phyloP scores from a whole-genome alignment of 1,284 basidiomycete genomes.

The Microbotryum saponariae region DNA sequence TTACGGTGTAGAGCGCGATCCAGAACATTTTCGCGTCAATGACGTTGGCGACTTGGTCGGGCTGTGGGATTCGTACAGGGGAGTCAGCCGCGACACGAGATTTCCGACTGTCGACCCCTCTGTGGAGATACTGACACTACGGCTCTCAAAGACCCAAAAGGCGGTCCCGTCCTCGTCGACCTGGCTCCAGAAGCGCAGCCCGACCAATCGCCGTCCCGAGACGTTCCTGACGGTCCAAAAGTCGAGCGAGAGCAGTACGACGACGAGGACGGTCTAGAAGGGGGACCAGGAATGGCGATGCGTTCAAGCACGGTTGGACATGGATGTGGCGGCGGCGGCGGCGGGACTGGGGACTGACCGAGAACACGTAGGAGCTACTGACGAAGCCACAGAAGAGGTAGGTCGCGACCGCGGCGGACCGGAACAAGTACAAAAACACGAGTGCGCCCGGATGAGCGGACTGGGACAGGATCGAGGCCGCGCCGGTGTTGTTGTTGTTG shows the following conservation, averaged over 20 bases:
- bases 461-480: background rate
- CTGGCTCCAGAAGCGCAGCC: conserved; percentile 92
- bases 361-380: conserved; percentile 79
- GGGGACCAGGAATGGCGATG: conserved; percentile 63
- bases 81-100: background rate
- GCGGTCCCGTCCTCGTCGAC: conserved; percentile 93
- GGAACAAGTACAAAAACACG: conserved; percentile 76
- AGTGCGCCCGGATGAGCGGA: conserved; percentile 63
- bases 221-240: conserved; percentile 98
- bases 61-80: conserved; percentile 47
- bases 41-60: conserved; percentile 78
- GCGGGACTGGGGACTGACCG: conserved; percentile 49
- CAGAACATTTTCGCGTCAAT: conserved; percentile 65
- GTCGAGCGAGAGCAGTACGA: conserved; percentile 83
- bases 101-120: no score
- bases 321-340: conserved; percentile 38
- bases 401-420: conserved; percentile 70
- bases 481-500: background rate
- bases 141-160: conserved; percentile 85
- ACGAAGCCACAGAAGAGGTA: conserved; percentile 80
- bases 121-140: conserved; percentile 18
- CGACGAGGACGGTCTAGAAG: conserved; percentile 73
- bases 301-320: conserved; percentile 68
- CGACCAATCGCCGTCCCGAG: conserved; percentile 79
- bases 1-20: conserved; percentile 31